Evolutionary conservation across 1,139 yeast species (phyloP).

Genomic region (Taphrina communis): DNA sequence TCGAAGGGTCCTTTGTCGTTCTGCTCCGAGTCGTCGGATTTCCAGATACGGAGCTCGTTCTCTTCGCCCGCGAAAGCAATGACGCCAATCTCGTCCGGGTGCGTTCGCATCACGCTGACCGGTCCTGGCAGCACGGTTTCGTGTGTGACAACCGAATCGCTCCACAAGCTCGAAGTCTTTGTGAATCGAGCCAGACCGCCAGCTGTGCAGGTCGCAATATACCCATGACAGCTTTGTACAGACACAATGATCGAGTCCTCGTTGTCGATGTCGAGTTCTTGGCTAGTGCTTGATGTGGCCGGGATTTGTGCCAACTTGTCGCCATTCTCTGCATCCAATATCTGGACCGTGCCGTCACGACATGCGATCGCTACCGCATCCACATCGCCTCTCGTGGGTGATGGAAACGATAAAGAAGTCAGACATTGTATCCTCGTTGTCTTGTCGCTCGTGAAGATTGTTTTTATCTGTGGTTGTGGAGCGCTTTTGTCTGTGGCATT

Average conservation of each 20-base stretch:
- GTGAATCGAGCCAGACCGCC: conserved; percentile 56
- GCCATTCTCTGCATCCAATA: conserved; percentile 48
- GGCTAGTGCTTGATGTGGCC: conserved; percentile 50
- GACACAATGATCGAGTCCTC: conserved; percentile 52
- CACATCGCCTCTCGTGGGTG: conserved; percentile 1
- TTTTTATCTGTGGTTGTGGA: conserved; percentile 48
- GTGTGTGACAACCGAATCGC: neutral
- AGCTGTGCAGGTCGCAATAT: conserved; percentile 57
- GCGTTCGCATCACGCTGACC: conserved; percentile 53
- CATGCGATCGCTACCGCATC: conserved; percentile 11
- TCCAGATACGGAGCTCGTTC: conserved; percentile 54
- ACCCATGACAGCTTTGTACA: conserved; percentile 50
- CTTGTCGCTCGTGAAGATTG: conserved; percentile 49
- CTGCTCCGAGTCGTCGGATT: conserved; percentile 6
- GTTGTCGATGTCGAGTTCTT: conserved; percentile 46
- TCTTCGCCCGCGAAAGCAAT: conserved; percentile 59
- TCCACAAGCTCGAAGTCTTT: conserved; percentile 52
- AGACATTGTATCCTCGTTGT: conserved; percentile 50
- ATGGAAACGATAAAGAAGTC: conserved; percentile 44
- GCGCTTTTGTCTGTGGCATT: conserved; percentile 50
- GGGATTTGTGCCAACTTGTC: conserved; percentile 47
- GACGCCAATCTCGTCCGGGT: conserved; percentile 50
- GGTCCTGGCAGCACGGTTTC: conserved; percentile 51
- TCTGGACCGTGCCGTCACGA: conserved; percentile 42
- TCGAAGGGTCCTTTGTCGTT: conserved; percentile 16